Conservation (phyloP, 352 stramenopile species). For the Phytophthora gonapodyides region DNA sequence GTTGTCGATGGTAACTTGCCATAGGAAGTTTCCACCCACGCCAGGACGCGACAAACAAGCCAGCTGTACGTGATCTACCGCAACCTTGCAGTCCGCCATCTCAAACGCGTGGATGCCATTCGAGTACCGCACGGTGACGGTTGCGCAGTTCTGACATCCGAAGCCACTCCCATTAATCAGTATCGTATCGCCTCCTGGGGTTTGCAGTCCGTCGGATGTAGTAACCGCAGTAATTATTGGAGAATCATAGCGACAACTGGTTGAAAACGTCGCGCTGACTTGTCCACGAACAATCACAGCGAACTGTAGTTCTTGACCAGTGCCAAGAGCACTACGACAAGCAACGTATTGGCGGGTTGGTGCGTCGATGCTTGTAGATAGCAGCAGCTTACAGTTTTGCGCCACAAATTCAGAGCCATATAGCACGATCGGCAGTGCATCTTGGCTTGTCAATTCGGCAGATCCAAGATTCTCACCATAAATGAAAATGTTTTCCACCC, state of each 20-base stretch:
- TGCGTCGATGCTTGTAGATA: background rate
- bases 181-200: constrained; percentile 35
- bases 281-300: constrained; percentile 42
- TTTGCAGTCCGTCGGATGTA: constrained; percentile 28
- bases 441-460: constrained; percentile 6
- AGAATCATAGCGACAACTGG: constrained; percentile 42
- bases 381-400: constrained; percentile 31
- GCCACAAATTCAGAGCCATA: constrained; percentile 48
- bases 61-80: constrained; percentile 46
- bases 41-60: constrained; percentile 42
- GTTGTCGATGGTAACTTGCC: constrained; percentile 44
- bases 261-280: constrained; percentile 27
- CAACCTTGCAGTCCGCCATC: constrained; percentile 48
- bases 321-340: constrained; percentile 45
- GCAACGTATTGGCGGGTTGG: constrained; percentile 34
- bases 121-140: constrained; percentile 39
- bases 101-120: constrained; percentile 49
- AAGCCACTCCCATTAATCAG: constrained; percentile 53
- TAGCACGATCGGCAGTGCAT: constrained; percentile 26
- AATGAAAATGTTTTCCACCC: constrained; percentile 38
- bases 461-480: constrained; percentile 53
- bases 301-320: constrained; percentile 43
- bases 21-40: constrained; percentile 39
- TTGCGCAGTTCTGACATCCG: constrained; percentile 40
- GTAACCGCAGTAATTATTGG: constrained; percentile 34